Conservation (phyloP, 1,284 basidiomycete genomes). For the Singerocomus inundabilis region DNA sequence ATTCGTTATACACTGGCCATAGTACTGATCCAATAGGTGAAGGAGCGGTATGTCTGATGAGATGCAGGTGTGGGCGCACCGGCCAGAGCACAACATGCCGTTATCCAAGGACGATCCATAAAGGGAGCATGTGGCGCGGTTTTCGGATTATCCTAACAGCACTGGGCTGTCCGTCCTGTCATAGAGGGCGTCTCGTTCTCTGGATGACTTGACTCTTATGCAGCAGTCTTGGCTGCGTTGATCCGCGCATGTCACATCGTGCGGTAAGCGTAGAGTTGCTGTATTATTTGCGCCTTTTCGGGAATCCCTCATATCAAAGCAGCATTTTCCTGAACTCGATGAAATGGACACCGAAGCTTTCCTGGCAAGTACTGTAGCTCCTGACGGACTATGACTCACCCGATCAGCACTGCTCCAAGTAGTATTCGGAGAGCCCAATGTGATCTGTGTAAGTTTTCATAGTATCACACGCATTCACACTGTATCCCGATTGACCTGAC, state of each 20-base stretch:
- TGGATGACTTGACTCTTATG: conserved; percentile 41
- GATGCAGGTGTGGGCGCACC: conserved; percentile 48
- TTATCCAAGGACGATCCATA: conserved; percentile 16
- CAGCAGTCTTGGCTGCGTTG: conserved; percentile 41
- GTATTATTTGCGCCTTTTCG: too few species aligned
- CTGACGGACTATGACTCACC: conserved; percentile 19
- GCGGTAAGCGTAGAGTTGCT: conserved; percentile 40
- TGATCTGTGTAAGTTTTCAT: conserved; percentile 10
- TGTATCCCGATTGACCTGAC: background rate
- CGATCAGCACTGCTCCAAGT: conserved; percentile 7
- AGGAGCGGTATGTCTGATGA: conserved; percentile 46
- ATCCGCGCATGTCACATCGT: conserved; percentile 46
- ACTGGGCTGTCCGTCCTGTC: conserved; percentile 39
- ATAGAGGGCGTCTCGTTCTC: conserved; percentile 50
- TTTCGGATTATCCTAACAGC: conserved; percentile 21
- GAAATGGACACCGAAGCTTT: conserved; percentile 10
- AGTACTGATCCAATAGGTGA: conserved; percentile 35
- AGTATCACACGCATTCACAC: background rate
- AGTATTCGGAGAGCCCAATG: conserved; percentile 7
- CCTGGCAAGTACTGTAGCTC: conserved; percentile 3
- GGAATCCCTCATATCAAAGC: background rate
- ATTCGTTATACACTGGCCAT: conserved; percentile 48
- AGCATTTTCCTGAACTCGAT: conserved; percentile 5
- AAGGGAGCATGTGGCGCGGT: background rate
- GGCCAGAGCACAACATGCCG: conserved; percentile 54